Conservation (phyloP, 2,329 filamentous ascomycete genomes). For the Purpureocillium lavendulum region DNA sequence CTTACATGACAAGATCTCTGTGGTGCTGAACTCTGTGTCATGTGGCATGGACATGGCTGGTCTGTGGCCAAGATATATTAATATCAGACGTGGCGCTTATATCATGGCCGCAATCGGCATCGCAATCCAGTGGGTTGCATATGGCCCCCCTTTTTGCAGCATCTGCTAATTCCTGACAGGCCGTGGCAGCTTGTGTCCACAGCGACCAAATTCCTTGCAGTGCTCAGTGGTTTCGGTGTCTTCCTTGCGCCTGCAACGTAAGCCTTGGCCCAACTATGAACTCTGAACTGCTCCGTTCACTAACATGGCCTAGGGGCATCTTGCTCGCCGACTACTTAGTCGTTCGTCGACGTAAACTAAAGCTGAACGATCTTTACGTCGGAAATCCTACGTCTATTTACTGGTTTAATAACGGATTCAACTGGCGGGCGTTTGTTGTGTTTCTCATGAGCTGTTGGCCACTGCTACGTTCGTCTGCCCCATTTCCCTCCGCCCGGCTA, state of each 20-base stretch:
- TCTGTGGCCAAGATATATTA: conserved; percentile 43
- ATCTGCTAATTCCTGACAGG: conserved; percentile 3
- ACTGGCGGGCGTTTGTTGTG: conserved; percentile 24
- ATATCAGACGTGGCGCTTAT: conserved; percentile 45
- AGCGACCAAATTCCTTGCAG: conserved; percentile 15
- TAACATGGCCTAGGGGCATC: conserved; percentile 12
- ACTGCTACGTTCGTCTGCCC: conserved; percentile 8
- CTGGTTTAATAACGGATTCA: conserved; percentile 25
- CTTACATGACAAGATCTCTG: conserved; percentile 6
- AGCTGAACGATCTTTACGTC: conserved; percentile 27
- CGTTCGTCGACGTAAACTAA: conserved; percentile 23
- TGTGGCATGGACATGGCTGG: conserved; percentile 48
- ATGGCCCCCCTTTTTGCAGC: background rate
- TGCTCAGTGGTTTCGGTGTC: conserved; percentile 16
- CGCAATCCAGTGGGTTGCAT: conserved; percentile 8
- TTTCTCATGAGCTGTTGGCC: conserved; percentile 23
- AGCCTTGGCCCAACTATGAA: background rate
- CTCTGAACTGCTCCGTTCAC: background rate
- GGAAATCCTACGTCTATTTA: conserved; percentile 24
- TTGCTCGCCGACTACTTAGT: conserved; percentile 21
- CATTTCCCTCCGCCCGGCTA: no score
- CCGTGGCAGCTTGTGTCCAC: conserved; percentile 20
- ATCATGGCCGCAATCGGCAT: conserved; percentile 36
- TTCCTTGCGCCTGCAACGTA: conserved; percentile 14
- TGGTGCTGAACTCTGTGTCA: conserved; percentile 37